Evolutionary conservation across 768 basidiomycete species (phyloP), one percentile per base, ranked within the genome.

Genomic region (Butyriboletus loyo): DNA sequence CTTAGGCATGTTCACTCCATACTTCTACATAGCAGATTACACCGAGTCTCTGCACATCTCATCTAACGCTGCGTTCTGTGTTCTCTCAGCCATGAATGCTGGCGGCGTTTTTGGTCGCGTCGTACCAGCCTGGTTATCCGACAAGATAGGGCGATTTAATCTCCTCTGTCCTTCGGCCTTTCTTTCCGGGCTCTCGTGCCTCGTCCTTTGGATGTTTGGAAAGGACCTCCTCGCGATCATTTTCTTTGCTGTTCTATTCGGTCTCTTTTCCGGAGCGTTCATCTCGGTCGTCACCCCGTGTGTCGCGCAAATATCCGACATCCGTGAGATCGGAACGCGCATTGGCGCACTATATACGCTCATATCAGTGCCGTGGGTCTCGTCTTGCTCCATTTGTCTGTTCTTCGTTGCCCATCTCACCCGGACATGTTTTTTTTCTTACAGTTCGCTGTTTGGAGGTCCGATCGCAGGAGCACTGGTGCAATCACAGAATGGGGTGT

Each of bases 1-100:
- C 31, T 14, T 58, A 88, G 87, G 86, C 25, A 69, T 87, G 5
- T 89, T 86, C 68, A 83, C 82, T 22, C 87, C 87, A 7, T 84
- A 80, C 65, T 85, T 87, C 63, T 89, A 82, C 71, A 81, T 89
- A 48, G 78, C 81, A 21, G 76, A 79, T 45, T 87, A 83, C 65
- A 72, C 84, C 19, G 71, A 73, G 49, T 75, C 74, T 38, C 51
- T 67, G 63, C 43, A 61, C 42, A 67, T 80, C 35, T 54, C 75
- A 3, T 47, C 74, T 7, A 49, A 69, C 38, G 70, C 68, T 25
- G 73, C 79, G 0, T 81, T 84, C 68, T 77, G 76, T 57, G 75
- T 85, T 7, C 75, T 88, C 19, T 81, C 86, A 0, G 75, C 83
- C 39, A 76, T 89, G 75, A 89, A 88, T 61, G 85, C 80, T 0